A percentile compares a stretch with the other conserved stretches of the same genome.
These are phyloP conservation scores for Cyanodermella asteris DNA, from an alignment of 2,329 filamentous ascomycete species.

Conservation along the genomic window DNA sequence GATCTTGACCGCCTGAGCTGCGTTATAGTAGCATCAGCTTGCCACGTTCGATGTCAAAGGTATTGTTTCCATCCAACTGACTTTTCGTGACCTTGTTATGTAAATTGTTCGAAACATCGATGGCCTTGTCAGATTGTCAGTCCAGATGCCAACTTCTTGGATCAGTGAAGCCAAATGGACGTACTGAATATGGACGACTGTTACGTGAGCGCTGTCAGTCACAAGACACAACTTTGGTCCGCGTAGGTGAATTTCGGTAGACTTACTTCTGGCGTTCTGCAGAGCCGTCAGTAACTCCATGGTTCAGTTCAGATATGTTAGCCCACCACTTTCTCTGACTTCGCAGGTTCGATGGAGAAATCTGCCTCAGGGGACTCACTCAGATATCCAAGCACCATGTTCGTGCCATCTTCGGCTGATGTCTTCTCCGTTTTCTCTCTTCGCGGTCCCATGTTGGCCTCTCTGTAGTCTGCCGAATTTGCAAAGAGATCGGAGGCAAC, in stretches of 20 bases:
- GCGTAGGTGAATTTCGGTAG: background rate
- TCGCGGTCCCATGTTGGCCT: constrained; percentile 21
- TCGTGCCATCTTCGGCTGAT: constrained; percentile 14
- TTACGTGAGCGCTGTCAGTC: background rate
- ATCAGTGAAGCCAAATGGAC: constrained; percentile 6
- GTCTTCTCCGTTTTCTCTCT: constrained; percentile 17
- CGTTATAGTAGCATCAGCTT: constrained; percentile 2
- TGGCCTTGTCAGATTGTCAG: constrained; percentile 17
- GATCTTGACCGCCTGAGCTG: constrained; percentile 35
- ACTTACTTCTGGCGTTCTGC: constrained; percentile 27
- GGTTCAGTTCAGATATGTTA: constrained; percentile 1
- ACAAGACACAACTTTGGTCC: background rate
- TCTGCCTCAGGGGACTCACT: constrained; percentile 1
- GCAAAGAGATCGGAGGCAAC: no score
- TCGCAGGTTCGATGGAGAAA: no score
- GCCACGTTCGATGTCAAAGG: background rate
- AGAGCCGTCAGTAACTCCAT: no score
- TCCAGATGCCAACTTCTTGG: constrained; percentile 7
- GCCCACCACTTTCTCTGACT: background rate
- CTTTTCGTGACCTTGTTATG: constrained; percentile 38
- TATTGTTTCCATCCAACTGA: constrained; percentile 9
- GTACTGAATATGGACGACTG: constrained; percentile 32
- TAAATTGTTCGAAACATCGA: constrained; percentile 37
- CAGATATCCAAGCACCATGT: constrained; percentile 28
- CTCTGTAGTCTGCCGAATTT: no score